Base-by-base conservation (phyloP, 2,329 filamentous ascomycete species). In the Emergomyces pasteurianus region DNA sequence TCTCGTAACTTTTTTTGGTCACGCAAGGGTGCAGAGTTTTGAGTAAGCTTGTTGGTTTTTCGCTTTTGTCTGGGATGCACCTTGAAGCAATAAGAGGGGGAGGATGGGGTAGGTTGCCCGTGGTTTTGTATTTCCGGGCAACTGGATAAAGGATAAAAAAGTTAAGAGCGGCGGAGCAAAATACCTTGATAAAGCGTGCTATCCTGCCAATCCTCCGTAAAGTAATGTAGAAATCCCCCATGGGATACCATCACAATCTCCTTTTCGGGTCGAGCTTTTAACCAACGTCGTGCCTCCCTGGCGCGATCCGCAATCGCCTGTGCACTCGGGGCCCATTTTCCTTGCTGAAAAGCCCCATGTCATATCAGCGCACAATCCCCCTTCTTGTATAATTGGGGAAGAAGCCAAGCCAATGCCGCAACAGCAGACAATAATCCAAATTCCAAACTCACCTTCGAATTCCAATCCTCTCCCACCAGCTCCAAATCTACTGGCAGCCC, bases 181-280 rank as follows among this genome's bases (percentile, higher is more conserved):
- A 31, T 71, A 78, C 78, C 79, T 62, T 75, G 70, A 65, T 77
- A 78, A 50, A 73, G 70, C 55, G 76, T 78, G 67, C 67, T 80
- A 49, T 85, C 87, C 59, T 84, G 79, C 84, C 86, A 95, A 68
- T 95, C 90, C 66, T 91, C 83, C 0, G 89, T 94, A 64, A 96
- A 76, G 68, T 90, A 95, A 72, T 96, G 91, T 67, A 95, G 71
- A 67, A 92, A 88, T 0, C 88, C 89, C 1, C 91, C 91, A 68
- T 95, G 91, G 2, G 89, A 87, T 8, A 95, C 89, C 1, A 91
- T 80, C 0, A 87, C 84, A 34, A 95, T 82, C 66, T 92, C 82
- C 67, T 88, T 85, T 67, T 83, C 81, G 3, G 75, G 74, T 28
- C 77, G 68, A 10, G 65, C 68, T 66, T 75, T 75, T 63, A 94